phyloP scores from a whole-genome alignment of 768 basidiomycete genomes.

The Naganishia kalamii region DNA sequence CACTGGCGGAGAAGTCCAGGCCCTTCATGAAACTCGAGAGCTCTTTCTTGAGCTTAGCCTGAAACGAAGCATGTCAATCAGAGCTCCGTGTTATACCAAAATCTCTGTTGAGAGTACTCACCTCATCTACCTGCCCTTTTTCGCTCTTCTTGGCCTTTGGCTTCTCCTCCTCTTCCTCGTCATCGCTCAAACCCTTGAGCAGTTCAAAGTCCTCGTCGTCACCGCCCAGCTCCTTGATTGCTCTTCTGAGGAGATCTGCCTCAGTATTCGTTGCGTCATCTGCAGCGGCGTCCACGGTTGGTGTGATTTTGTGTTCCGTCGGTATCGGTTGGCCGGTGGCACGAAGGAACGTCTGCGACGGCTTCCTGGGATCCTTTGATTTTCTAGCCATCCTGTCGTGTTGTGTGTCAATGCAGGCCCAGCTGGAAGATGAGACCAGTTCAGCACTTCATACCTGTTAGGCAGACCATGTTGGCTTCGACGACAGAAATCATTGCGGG shows the following conservation, averaged over 20 bases:
- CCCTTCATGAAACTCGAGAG: slow-evolving; percentile 44
- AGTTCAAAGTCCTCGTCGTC: slow-evolving; percentile 44
- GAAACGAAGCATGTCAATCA: neutral
- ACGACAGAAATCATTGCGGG: slow-evolving; percentile 5
- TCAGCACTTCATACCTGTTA: no score
- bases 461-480: neutral
- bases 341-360: slow-evolving; percentile 17
- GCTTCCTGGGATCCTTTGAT: slow-evolving; percentile 27
- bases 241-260: slow-evolving; percentile 27
- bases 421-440: no score
- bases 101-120: slow-evolving; percentile 14
- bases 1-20: slow-evolving; percentile 35
- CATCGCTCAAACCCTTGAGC: slow-evolving; percentile 39
- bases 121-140: slow-evolving; percentile 18
- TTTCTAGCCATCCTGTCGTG: slow-evolving; percentile 11
- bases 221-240: slow-evolving; percentile 43
- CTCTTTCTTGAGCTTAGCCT: slow-evolving; percentile 39
- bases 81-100: neutral
- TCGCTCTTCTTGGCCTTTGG: slow-evolving; percentile 19
- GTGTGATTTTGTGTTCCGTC: neutral
- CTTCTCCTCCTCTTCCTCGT: slow-evolving; percentile 29
- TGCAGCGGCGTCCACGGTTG: neutral
- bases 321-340: slow-evolving; percentile 7
- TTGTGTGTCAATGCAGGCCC: no score
- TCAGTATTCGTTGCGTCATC: neutral